These are phyloP conservation scores for Penicillium brasilianum DNA, from an alignment of 2,329 filamentous ascomycete genomes.

Conservation along the genomic window DNA sequence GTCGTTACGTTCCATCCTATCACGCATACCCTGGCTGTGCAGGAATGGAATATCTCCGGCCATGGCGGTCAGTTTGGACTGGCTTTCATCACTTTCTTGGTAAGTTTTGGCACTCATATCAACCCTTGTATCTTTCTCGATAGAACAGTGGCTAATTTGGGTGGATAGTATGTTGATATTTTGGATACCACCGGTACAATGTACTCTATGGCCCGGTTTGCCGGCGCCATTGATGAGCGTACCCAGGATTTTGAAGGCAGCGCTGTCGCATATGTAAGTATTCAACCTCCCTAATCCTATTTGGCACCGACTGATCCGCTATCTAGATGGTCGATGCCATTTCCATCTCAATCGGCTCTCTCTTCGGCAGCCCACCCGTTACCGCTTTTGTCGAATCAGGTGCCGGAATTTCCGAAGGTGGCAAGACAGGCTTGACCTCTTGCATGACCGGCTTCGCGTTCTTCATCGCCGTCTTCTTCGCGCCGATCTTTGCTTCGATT, in stretches of 20 bases:
- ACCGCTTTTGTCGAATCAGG: slow-evolving; percentile 90
- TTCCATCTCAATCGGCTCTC: slow-evolving; percentile 76
- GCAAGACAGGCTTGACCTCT: slow-evolving; percentile 81
- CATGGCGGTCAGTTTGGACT: slow-evolving; percentile 79
- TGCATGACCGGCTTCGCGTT: slow-evolving; percentile 81
- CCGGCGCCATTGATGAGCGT: slow-evolving; percentile 76
- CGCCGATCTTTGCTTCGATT: slow-evolving; percentile 87
- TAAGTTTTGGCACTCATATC: slow-evolving; percentile 14
- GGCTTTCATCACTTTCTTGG: slow-evolving; percentile 82
- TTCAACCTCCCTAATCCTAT: slow-evolving; percentile 44
- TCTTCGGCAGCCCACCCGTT: slow-evolving; percentile 79
- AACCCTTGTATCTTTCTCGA: background rate
- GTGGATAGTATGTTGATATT: slow-evolving; percentile 74
- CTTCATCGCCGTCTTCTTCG: slow-evolving; percentile 86
- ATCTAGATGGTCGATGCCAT: slow-evolving; percentile 73
- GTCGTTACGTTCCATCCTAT: slow-evolving; percentile 86
- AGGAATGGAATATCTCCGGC: slow-evolving; percentile 72
- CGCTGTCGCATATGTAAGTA: slow-evolving; percentile 71
- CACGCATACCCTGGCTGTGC: slow-evolving; percentile 68
- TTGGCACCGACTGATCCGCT: background rate
- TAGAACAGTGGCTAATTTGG: background rate
- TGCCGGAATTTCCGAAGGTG: slow-evolving; percentile 86
- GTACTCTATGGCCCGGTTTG: slow-evolving; percentile 88
- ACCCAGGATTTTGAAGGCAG: slow-evolving; percentile 89
- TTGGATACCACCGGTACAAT: slow-evolving; percentile 84